Percentiles rank a stretch among this genome's conserved stretches.
These are phyloP conservation scores for Ophiostoma sp. DNA, from an alignment of 2,329 filamentous ascomycete species.

Conservation along the genomic window DNA sequence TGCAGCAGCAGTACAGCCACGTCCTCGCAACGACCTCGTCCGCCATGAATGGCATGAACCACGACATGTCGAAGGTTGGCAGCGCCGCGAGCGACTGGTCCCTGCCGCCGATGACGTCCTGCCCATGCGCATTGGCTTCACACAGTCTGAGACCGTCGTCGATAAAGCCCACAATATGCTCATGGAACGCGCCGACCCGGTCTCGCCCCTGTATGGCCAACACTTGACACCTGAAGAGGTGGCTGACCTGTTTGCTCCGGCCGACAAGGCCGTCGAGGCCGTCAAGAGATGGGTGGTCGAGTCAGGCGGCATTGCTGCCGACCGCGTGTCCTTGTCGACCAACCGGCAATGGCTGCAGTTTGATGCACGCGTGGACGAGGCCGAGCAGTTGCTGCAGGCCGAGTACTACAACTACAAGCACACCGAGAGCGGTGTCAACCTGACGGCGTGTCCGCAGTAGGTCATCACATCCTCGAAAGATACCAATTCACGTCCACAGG, in stretches of 20 bases:
- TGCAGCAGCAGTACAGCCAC: neutral
- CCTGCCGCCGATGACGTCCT: neutral
- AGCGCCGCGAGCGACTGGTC: neutral
- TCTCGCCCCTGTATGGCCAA: slow-evolving; percentile 26
- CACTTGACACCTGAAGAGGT: slow-evolving; percentile 41
- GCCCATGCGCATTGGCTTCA: slow-evolving; percentile 24
- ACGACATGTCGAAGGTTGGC: slow-evolving; percentile 19
- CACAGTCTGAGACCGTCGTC: slow-evolving; percentile 34
- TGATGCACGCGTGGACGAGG: slow-evolving; percentile 31
- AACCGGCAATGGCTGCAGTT: slow-evolving; percentile 32
- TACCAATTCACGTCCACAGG: neutral
- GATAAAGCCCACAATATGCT: slow-evolving; percentile 32
- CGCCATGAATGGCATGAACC: slow-evolving; percentile 23
- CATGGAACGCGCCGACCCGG: neutral
- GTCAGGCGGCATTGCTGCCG: slow-evolving; percentile 32
- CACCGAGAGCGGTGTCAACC: neutral
- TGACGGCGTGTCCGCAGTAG: slow-evolving; percentile 19
- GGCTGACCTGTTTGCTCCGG: slow-evolving; percentile 41
- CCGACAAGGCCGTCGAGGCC: slow-evolving; percentile 35
- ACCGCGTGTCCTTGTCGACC: slow-evolving; percentile 16
- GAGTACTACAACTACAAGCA: slow-evolving; percentile 31
- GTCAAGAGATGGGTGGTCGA: slow-evolving; percentile 38
- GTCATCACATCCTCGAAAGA: neutral
- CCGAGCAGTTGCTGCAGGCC: slow-evolving; percentile 30
- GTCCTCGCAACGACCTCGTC: slow-evolving; percentile 1